These are phyloP conservation scores for Bolboschoenus planiculmis DNA, from an alignment of 176 grass and related monocot species.

Conservation along the genomic window DNA sequence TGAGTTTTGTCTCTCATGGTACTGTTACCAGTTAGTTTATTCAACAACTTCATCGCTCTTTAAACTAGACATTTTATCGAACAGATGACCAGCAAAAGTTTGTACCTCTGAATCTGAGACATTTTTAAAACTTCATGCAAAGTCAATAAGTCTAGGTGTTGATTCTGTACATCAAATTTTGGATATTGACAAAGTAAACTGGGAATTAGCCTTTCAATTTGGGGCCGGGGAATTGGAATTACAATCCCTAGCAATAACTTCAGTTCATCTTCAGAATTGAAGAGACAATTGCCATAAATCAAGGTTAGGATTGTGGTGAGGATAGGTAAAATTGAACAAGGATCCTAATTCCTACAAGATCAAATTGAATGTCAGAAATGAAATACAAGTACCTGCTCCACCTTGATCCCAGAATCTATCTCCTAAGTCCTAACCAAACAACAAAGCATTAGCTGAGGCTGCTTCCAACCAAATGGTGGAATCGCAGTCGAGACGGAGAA, in stretches of 20 bases:
- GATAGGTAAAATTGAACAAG: not conserved
- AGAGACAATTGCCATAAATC: not conserved
- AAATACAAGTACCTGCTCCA: not conserved
- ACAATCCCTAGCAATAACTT: not conserved
- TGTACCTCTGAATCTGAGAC: not conserved
- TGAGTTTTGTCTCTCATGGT: not conserved
- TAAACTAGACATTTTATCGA: conserved; percentile 1
- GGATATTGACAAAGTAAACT: not conserved
- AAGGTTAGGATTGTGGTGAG: not conserved
- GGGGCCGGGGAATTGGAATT: not conserved
- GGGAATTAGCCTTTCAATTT: not conserved
- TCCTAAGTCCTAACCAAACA: not conserved
- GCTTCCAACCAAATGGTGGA: not conserved
- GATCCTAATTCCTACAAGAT: not conserved
- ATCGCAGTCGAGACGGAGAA: not conserved
- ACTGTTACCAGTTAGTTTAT: not conserved
- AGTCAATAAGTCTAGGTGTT: not conserved
- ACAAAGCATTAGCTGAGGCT: not conserved
- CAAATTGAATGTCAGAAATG: not conserved
- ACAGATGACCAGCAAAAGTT: not conserved
- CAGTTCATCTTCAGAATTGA: not conserved
- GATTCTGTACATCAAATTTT: not conserved
- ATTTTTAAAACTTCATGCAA: not conserved
- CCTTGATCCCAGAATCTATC: not conserved
- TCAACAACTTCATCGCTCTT: not conserved